phyloP scores from a whole-genome alignment of 441 rosid species.

The Populus tomentosa region DNA sequence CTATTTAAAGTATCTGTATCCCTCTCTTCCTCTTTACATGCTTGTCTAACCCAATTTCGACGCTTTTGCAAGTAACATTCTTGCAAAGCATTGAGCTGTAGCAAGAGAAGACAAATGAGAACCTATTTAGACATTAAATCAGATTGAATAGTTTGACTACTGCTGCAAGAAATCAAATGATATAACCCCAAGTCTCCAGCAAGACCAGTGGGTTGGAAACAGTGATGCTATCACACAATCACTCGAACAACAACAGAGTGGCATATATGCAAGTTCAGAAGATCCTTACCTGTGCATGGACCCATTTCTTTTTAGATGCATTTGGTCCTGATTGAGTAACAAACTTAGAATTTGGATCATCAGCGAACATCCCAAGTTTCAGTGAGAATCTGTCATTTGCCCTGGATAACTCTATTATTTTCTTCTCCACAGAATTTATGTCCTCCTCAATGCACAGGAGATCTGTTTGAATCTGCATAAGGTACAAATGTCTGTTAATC shows the following conservation, averaged over 20 bases:
- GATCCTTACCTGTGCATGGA: conserved; percentile 57
- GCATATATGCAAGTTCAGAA: background rate
- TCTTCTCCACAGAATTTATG: conserved; percentile 64
- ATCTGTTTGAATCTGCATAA: conserved; percentile 63
- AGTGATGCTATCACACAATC: too few species aligned
- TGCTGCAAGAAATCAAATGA: too few species aligned
- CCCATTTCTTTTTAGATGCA: conserved; percentile 62
- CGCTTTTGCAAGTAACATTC: conserved; percentile 82
- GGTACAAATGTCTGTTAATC: background rate
- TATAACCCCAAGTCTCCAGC: too few species aligned
- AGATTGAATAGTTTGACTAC: background rate
- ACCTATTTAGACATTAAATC: background rate
- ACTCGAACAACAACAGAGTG: too few species aligned
- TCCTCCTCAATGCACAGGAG: conserved; percentile 73
- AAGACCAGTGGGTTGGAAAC: too few species aligned
- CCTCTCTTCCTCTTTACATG: conserved; percentile 28
- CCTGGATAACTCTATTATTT: conserved; percentile 58
- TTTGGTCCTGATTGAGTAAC: conserved; percentile 49
- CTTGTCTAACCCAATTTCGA: conserved; percentile 37
- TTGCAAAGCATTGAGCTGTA: conserved; percentile 66
- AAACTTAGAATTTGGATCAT: conserved; percentile 49
- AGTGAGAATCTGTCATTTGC: conserved; percentile 59
- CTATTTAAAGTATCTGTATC: conserved; percentile 41
- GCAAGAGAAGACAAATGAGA: too few species aligned
- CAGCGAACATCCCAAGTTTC: conserved; percentile 67